These are phyloP conservation scores for Pulicaria dysenterica DNA, from an alignment of 129 eudicot genomes.

Conservation along the genomic window DNA sequence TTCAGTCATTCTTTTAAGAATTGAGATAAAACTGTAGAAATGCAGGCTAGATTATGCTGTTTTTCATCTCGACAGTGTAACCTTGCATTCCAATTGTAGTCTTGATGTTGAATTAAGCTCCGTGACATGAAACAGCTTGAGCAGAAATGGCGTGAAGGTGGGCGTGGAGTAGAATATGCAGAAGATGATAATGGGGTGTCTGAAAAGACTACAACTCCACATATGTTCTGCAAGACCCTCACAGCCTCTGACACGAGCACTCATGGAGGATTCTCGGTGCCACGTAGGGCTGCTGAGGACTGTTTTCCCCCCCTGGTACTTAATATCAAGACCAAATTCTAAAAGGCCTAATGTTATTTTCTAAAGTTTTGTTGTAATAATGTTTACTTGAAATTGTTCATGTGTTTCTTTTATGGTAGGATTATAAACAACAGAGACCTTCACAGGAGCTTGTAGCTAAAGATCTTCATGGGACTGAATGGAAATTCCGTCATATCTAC, in stretches of 20 bases:
- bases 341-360: neutral
- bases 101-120: neutral
- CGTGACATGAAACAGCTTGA: constrained; percentile 51
- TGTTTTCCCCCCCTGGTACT: constrained; percentile 94
- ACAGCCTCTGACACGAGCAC: constrained; percentile 98
- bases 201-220: constrained; percentile 73
- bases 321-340: neutral
- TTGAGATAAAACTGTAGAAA: neutral
- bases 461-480: constrained; percentile 84
- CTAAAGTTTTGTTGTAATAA: neutral
- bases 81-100: neutral
- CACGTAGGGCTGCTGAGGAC: constrained; percentile 98
- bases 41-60: neutral
- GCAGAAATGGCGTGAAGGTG: constrained; percentile 74
- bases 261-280: constrained; percentile 98
- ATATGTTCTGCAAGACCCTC: constrained; percentile 98
- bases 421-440: constrained; percentile 89
- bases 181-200: constrained; percentile 56
- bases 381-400: neutral
- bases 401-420: constrained; percentile 39
- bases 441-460: constrained; percentile 95
- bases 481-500: constrained; percentile 95
- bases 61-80: neutral
- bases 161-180: constrained; percentile 43
- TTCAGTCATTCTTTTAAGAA: neutral